phyloP scores from a whole-genome alignment of 2,329 filamentous ascomycete species.

The Ophiostoma sp. region DNA sequence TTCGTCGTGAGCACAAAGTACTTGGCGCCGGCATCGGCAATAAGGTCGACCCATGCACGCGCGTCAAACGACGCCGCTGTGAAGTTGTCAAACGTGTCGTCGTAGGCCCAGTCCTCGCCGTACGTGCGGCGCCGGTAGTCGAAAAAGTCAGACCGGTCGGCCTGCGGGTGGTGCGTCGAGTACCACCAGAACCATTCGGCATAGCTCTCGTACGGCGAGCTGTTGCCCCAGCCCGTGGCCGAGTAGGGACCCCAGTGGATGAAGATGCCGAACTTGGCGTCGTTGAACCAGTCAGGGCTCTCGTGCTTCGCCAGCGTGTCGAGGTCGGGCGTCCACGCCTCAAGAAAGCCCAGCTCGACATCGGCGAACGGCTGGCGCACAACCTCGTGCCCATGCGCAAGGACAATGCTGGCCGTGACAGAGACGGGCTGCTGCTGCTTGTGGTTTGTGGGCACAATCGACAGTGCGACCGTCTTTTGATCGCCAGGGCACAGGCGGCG shows the following conservation, averaged over 20 bases:
- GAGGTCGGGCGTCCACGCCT: conserved; percentile 23
- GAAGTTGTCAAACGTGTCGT: conserved; percentile 35
- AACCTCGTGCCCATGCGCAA: conserved; percentile 3
- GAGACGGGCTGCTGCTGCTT: conserved; percentile 28
- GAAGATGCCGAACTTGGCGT: conserved; percentile 55
- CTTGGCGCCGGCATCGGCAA: conserved; percentile 36
- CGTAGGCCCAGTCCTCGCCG: conserved; percentile 26
- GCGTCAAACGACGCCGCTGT: conserved; percentile 24
- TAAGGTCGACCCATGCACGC: conserved; percentile 35
- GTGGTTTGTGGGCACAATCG: neutral
- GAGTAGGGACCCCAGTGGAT: conserved; percentile 55
- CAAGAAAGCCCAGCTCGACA: conserved; percentile 21
- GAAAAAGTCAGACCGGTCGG: conserved; percentile 24
- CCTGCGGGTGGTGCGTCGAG: conserved; percentile 30
- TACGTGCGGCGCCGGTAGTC: conserved; percentile 26
- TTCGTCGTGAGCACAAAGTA: conserved; percentile 46
- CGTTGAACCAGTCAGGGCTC: conserved; percentile 49
- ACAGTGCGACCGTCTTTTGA: conserved; percentile 30
- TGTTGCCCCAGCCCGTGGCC: conserved; percentile 52
- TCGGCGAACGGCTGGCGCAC: conserved; percentile 1
- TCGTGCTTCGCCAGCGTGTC: conserved; percentile 37
- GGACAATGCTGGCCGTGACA: neutral
- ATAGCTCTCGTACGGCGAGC: conserved; percentile 37
- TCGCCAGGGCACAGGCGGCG: conserved; percentile 42
- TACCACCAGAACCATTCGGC: conserved; percentile 48